Evolutionary conservation across 805 yeast genomes (phyloP), one percentile per base, ranked within the genome.

Genomic region (Komagataella populi): DNA sequence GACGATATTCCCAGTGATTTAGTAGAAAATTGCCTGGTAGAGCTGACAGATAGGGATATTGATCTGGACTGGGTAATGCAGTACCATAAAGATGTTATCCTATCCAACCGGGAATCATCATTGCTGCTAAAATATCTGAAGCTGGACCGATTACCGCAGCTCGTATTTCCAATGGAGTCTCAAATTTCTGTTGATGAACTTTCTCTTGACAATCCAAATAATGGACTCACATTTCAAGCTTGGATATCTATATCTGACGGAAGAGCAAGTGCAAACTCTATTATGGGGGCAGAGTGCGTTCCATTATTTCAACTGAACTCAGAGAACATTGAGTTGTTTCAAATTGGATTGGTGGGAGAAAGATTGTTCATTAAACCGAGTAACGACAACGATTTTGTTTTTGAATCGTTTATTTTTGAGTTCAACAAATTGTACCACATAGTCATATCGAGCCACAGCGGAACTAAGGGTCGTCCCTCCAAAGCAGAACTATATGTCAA

Each of bases 401-500:
- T 66, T 51, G 63, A 63, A n/a, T 57, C 60, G 14, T 64, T 60
- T 53, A 52, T 52, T 14, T 56, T 66, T 46, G 66, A 67, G 46
- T 44, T 54, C 1, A 56, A 53, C 7, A 54, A 49, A 7, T 52
- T 61, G 2, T 64, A 63, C 50, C 60, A 66, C 50, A 49, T 67
- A 6, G 57, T 55, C 0, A 18, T 68, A 4, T 55, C 60, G 6
- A 70, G 64, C 49, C 55, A 46, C 43, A 47, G 55, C 20, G 59
- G 59, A 18, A 50, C 52, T 8, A 30, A 30, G 20, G 56, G 56
- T 47, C 63, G 57, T 61, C 65, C 52, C 56, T 60, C 58, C 53
- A 65, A 69, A 53, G 62, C 77, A 24, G 75, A 71, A 53, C 59
- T 78, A 6, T 76, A 60, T 57, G 61, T 79, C 12, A 72, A 79